Base-by-base conservation (phyloP, 345 rosid genomes). In the Trapa bicornis region DNA sequence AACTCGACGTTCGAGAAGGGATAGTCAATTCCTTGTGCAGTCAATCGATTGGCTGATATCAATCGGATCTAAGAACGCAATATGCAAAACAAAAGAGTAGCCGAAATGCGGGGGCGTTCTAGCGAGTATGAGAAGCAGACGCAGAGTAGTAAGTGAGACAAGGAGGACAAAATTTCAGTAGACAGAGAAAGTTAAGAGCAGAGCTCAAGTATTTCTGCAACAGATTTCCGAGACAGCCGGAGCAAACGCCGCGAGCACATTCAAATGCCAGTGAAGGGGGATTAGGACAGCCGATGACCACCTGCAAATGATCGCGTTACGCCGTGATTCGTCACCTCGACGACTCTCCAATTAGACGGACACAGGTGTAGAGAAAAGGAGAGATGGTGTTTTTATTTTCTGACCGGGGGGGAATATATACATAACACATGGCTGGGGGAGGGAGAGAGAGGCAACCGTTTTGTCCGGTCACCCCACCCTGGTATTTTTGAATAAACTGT, bases 31-130 rank as follows among this genome's bases (percentile, higher is more conserved):
- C 68, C 41, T 52, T 61, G 9, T 42, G 38, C 9, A 70, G 47
- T 54, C 37, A 75, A 70, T 48, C 68, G 68, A 38, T 68, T 72
- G 47, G 66, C 16, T 3, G 73, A 74, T 73, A 68, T 65, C 72
- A 65, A 71, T 67, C 64, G 61, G 68, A 22, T 52, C 76, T 61
- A 35, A 67, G 72, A 72, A 69, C 73, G 14, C 67, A 11, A 32
- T 22, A 22, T 22, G 29, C 16, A 65, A 45, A 58, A 38, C 15
- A 58, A 33, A 58, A 4, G 63, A 35, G 37, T 2, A 65, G 43
- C 22, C 67, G 53, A 37, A 42, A 65, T 5, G 67, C 4, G 50
- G 14, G 36, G 15, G 65, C 5, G 12, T 6, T 11, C 47, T 43
- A 66, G 60, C 63, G 73, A 9, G 37, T 38, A 5, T 37, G 63